These are phyloP conservation scores for Macrolepiota albuminosa DNA, from an alignment of 768 basidiomycete genomes.

Conservation along the genomic window DNA sequence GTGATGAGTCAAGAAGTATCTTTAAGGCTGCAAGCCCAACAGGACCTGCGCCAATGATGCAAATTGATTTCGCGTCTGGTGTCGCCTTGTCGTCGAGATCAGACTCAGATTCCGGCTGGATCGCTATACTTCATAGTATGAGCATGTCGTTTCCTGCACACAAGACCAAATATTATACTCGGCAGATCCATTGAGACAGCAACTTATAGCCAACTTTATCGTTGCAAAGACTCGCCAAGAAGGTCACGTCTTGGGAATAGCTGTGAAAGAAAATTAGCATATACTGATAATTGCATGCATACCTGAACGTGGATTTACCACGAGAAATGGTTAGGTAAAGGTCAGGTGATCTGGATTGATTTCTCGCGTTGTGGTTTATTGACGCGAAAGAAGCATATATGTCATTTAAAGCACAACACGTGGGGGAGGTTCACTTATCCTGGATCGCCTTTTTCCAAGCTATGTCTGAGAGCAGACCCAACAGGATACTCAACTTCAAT, in stretches of 20 bases:
- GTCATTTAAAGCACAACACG: not conserved
- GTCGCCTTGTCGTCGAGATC: not conserved
- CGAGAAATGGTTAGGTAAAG: too few relatives aligned
- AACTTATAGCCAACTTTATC: not conserved
- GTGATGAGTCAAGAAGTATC: slow-evolving; percentile 51
- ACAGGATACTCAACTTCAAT: not conserved
- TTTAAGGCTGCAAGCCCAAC: slow-evolving; percentile 69
- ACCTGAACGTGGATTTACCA: not conserved
- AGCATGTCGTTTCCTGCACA: not conserved
- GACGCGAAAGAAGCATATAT: not conserved
- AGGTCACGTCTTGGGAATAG: too few relatives aligned
- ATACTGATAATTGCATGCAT: not conserved
- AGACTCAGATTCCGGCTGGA: not conserved
- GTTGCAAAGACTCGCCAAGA: not conserved
- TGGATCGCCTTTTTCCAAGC: not conserved
- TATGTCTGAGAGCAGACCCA: slow-evolving; percentile 1
- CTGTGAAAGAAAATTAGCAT: too few relatives aligned
- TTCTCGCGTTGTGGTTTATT: not conserved
- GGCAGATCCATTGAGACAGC: not conserved
- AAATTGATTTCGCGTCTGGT: slow-evolving; percentile 32
- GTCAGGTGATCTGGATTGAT: not conserved
- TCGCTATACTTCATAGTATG: slow-evolving; percentile 3
- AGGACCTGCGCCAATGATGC: slow-evolving; percentile 76
- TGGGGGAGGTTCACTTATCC: not conserved
- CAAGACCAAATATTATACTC: not conserved